Evolutionary conservation across 2,329 filamentous ascomycete species (phyloP).

Genomic region (Penicillium sp.): DNA sequence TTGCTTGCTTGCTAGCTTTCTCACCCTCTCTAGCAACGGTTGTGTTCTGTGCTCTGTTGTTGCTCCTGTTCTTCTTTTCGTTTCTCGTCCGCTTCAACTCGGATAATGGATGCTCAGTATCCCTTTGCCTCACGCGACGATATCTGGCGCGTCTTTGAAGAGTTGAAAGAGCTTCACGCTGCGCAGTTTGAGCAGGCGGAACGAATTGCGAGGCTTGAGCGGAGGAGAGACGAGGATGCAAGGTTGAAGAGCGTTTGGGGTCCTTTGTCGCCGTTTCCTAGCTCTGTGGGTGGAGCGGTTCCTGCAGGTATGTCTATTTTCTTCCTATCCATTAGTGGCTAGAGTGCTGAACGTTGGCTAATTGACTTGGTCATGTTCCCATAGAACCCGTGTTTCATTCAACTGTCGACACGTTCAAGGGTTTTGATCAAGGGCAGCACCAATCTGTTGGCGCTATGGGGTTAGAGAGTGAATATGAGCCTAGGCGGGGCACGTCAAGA

Average conservation of each 20-base stretch:
- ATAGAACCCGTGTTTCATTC: constrained; percentile 79
- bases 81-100: constrained; percentile 9
- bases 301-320: constrained; percentile 73
- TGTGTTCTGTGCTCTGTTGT: background rate
- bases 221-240: constrained; percentile 66
- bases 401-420: constrained; percentile 83
- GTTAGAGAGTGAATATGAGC: constrained; percentile 83
- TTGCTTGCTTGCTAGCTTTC: background rate
- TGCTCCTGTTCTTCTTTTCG: background rate
- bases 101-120: constrained; percentile 66
- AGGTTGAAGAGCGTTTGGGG: constrained; percentile 85
- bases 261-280: constrained; percentile 84
- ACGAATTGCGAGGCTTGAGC: constrained; percentile 64
- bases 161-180: constrained; percentile 65
- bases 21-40: background rate
- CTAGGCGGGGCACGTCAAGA: constrained; percentile 83
- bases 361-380: constrained; percentile 7
- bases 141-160: constrained; percentile 67
- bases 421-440: constrained; percentile 82
- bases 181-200: constrained; percentile 66
- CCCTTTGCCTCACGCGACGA: constrained; percentile 68
- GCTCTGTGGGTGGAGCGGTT: constrained; percentile 77
- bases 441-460: constrained; percentile 81
- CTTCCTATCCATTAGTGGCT: background rate
- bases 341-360: background rate